Base-by-base conservation (phyloP, 371 early-diverging fungal genomes). In the Mucor mucedo region DNA sequence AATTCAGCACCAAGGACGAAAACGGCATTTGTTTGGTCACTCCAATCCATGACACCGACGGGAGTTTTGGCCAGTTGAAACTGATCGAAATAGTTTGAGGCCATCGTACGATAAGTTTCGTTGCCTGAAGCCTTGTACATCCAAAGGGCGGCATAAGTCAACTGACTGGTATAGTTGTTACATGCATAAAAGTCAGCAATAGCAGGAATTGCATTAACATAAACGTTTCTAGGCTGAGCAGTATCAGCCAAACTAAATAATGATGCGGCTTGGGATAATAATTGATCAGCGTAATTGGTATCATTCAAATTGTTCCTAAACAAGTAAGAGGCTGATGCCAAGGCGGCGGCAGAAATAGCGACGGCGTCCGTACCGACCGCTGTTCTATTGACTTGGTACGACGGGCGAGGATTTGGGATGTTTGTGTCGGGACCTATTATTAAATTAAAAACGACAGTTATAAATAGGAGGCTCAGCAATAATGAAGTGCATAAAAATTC, bases 121-220 rank as follows among this genome's bases (percentile, higher is more conserved):
- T 84, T 70, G 40, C 73, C 76, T 3, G 85, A 86, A 6, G 84
- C 76, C 42, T 76, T 77, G 69, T 80, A 84, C 69, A 89, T 79
- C 89, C 89, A 89, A 11, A 86, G 77, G 1, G 86, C 83, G 14
- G 80, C 87, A 77, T 76, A 87, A 2, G 83, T 83, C 2, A 87
- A 62, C 52, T 87, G 86, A 50, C 85, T 84, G 16, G 71, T 68
- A 57, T 69, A 84, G n/a, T 66, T 69, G 2, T 72, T 75, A 7
- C 84, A 82, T 2, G 59, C 56, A 47, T 87, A 87, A 47, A 71
- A 78, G 6, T 72, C 75, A 0, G 64, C 47, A 5, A 62, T 70
- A 0, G 71, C 75, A 16, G 82, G 75, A 9, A 86, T 73, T 0
- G 80, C 78, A 0, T 68, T 66, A 14, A 80, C 80, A 56, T 89